Conservation (phyloP, 1,139 yeast genomes). For the Debaryomyces sp. region DNA sequence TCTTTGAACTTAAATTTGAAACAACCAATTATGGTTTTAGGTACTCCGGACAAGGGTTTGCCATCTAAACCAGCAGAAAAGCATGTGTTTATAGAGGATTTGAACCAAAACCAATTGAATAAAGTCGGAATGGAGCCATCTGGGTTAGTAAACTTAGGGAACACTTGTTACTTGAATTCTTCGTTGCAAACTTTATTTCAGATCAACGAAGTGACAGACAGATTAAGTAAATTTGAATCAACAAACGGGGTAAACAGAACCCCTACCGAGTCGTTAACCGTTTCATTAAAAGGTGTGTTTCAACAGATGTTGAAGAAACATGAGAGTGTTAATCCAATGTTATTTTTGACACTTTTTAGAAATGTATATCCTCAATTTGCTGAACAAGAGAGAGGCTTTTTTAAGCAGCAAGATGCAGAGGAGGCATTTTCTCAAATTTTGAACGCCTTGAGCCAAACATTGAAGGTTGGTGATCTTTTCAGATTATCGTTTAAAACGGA, state of each 20-base stretch:
- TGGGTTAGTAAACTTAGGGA: slow-evolving; percentile 87
- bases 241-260: slow-evolving; percentile 12
- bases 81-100: slow-evolving; percentile 70
- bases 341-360: slow-evolving; percentile 66
- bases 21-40: slow-evolving; percentile 84
- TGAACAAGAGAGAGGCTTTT: slow-evolving; percentile 72
- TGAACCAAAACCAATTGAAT: slow-evolving; percentile 47
- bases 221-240: slow-evolving; percentile 22
- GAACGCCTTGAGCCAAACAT: slow-evolving; percentile 52
- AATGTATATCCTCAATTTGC: slow-evolving; percentile 84
- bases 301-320: slow-evolving; percentile 49
- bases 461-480: slow-evolving; percentile 58
- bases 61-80: slow-evolving; percentile 61
- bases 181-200: slow-evolving; percentile 79
- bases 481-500: slow-evolving; percentile 64
- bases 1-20: slow-evolving; percentile 60
- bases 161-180: slow-evolving; percentile 93
- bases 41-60: slow-evolving; percentile 77
- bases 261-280: slow-evolving; percentile 18
- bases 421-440: slow-evolving; percentile 88
- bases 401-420: slow-evolving; percentile 97
- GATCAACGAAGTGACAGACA: slow-evolving; percentile 58
- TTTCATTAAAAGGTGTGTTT: slow-evolving; percentile 46
- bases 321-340: slow-evolving; percentile 58
- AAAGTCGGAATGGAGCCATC: slow-evolving; percentile 60